Evolutionary conservation across 192 early-diverging fungal genomes (phyloP), one percentile per base, ranked within the genome.

Genomic region (Linnemannia zychae): DNA sequence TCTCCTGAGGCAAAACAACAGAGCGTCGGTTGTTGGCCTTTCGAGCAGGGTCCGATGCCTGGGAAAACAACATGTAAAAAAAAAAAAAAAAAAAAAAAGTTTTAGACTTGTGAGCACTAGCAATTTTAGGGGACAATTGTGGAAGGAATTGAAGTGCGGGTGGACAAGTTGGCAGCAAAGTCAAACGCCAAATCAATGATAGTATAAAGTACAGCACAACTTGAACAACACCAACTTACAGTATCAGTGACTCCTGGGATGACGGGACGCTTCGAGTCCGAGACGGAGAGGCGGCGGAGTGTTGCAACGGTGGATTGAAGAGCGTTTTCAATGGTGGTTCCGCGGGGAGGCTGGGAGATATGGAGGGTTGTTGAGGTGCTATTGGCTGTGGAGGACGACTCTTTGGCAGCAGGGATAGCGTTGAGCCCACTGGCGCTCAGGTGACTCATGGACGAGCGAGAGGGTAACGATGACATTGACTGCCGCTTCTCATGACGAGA

Each of bases 281-380:
- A 89, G 67, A 85, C 77, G 13, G 83, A 85, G 12, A 85, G 83
- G 22, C 88, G 88, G 22, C 88, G 85, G 46, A 89, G 76, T 16
- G 88, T 87, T 20, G 88, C 81, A 24, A 89, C 79, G 38, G 88
- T 89, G 31, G 81, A 82, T 57, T 89, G 88, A 9, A 89, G 77
- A 11, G 88, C 84, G 49, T 80, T 89, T 38, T 89, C 88, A 36
- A 89, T 89, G 31, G 77, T 76, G 2, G 83, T 85, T 4, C 83
- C 83, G 1, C 83, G 77, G 22, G 83, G 83, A 22, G 83, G 83
- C 65, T 85, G 83, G 13, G 83, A 85, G 70, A 85, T 85, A 44
- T 85, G 77, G n/a, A 85, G 74, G 18, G 83, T 85, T 0, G 83
- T 85, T 0, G 83, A 72, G 17, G 74, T 74, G 24, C 47, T 38